Evolutionary conservation across 345 rosid genomes (phyloP), one percentile per base, ranked within the genome.

Genomic region (Xanthoceras sorbifolium): DNA sequence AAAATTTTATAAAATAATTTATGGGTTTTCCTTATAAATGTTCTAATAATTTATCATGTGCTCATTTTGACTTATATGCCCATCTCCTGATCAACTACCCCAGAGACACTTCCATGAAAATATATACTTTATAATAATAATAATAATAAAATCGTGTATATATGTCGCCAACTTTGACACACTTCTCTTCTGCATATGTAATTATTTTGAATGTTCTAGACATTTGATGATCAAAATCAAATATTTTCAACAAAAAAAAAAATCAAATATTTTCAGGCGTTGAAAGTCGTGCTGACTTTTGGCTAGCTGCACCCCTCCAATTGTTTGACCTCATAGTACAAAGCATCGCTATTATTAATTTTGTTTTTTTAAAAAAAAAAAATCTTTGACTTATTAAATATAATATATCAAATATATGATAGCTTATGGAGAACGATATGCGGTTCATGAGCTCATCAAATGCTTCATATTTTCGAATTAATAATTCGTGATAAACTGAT

Each of bases 121-220:
- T 38, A 38, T 31, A 17, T 15, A 20, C 17, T 34, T 65, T 6
- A 34, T 3, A 18, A 17, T 64, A 17, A n/a, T 66, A 32, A 32
- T 32, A 32, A 6, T 64, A 32, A n/a, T 66, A 23, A 40, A 40
- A 42, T 22, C 22, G 22, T 17, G 46, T 5, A 4, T 1, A 38
- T n/a, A 25, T 9, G 40, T 26, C n/a, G 59, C 60, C 57, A 73
- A 44, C 28, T n/a, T 61, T 73, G 69, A 73, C 76, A 0, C 57
- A 26, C 26, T 2, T 20, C 57, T 2, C 5, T 28, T 5, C n/a
- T n/a, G 1, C 60, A 6, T 20, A 54, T 18, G 4, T 54, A 5
- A 17, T 59, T 17, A 5, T 28, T 26, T 28, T 40, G 59, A 28
- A 61, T 57, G 23, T 26, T 42, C 42, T 26, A 61, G 55, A 23